phyloP scores from a whole-genome alignment of 495 filamentous ascomycete species.

The Annulohypoxylon bovei region DNA sequence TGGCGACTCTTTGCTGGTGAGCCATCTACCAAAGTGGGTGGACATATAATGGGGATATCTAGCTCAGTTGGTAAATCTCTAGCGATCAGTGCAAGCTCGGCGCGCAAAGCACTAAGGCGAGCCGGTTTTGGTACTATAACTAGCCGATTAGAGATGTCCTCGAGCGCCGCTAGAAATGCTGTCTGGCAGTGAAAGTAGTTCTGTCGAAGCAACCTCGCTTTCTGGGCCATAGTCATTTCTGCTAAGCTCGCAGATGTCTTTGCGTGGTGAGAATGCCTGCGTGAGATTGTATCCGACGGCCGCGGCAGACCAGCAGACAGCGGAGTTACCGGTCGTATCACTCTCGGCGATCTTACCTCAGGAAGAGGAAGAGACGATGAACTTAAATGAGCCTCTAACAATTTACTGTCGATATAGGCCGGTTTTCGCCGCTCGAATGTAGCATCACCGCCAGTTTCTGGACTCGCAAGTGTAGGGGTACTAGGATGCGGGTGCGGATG shows the following conservation, averaged over 20 bases:
- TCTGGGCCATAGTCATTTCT: conserved; percentile 64
- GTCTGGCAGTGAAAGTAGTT: conserved; percentile 81
- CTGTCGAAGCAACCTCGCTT: conserved; percentile 69
- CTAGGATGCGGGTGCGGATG: conserved; percentile 8
- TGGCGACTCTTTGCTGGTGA: conserved; percentile 71
- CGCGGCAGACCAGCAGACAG: conserved; percentile 61
- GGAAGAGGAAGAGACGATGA: conserved; percentile 73
- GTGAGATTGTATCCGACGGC: conserved; percentile 57
- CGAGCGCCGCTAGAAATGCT: conserved; percentile 74
- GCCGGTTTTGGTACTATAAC: conserved; percentile 78
- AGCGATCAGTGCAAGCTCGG: conserved; percentile 76
- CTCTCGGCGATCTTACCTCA: conserved; percentile 62
- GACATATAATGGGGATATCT: conserved; percentile 79
- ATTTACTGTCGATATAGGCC: conserved; percentile 53
- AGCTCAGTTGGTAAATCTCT: conserved; percentile 79
- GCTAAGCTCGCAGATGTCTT: conserved; percentile 61
- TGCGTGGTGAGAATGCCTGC: conserved; percentile 60
- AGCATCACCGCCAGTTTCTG: conserved; percentile 31
- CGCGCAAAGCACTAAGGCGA: conserved; percentile 76
- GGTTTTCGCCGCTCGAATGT: conserved; percentile 40
- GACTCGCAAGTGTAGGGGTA: conserved; percentile 29
- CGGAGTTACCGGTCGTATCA: conserved; percentile 59
- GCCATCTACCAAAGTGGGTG: conserved; percentile 71
- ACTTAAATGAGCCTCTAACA: conserved; percentile 63
- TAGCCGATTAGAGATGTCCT: conserved; percentile 79